Evolutionary conservation across 257 asterid species (phyloP).

Genomic region (Nicotiana obtusifolia): DNA sequence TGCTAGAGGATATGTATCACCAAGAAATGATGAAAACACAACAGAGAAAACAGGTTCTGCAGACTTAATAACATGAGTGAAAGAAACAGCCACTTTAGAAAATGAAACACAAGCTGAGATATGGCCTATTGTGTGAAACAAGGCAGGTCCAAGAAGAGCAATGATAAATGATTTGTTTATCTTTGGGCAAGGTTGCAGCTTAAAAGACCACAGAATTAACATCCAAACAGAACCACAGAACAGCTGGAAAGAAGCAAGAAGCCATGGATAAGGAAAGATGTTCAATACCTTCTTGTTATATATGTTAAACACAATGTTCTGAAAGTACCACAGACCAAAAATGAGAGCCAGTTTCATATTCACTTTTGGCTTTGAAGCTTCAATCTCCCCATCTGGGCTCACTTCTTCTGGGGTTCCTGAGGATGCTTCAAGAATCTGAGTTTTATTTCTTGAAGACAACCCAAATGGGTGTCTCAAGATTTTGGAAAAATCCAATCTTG

Average conservation of each 20-base stretch:
- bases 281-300: constrained; percentile 77
- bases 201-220: constrained; percentile 64
- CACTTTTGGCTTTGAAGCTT: constrained; percentile 43
- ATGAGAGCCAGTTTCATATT: constrained; percentile 55
- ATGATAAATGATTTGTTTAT: constrained; percentile 62
- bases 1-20: constrained; percentile 64
- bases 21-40: constrained; percentile 70
- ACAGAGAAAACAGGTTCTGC: constrained; percentile 96
- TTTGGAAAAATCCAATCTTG: constrained; percentile 39
- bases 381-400: constrained; percentile 54
- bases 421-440: constrained; percentile 35
- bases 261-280: constrained; percentile 86
- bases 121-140: constrained; percentile 89
- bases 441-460: constrained; percentile 25
- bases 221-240: constrained; percentile 85
- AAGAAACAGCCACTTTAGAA: constrained; percentile 94
- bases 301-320: constrained; percentile 80
- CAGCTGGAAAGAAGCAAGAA: constrained; percentile 87
- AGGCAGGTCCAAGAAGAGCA: constrained; percentile 93
- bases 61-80: constrained; percentile 93
- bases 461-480: constrained; percentile 32
- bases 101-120: constrained; percentile 97
- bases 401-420: constrained; percentile 53
- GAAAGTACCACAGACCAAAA: constrained; percentile 91
- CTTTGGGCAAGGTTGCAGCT: constrained; percentile 75